Evolutionary conservation across 345 rosid genomes (phyloP).

Genomic region (Arabis alpina): DNA sequence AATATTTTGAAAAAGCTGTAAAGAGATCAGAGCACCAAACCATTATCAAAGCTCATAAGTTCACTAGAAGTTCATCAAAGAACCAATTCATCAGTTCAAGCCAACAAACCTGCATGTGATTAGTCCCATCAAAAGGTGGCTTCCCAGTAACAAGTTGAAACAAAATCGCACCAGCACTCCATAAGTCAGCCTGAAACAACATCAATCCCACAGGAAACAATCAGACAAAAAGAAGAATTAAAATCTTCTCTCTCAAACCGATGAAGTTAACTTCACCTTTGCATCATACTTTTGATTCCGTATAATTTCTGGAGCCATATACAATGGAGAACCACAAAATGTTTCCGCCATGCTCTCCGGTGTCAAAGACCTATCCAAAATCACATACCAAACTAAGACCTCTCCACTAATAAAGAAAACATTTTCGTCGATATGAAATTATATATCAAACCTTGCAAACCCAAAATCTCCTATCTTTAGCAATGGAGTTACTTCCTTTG

Average conservation of each 20-base stretch:
- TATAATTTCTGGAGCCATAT: conserved; percentile 93
- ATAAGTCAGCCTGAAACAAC: conserved; percentile 69
- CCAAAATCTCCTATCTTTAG: conserved; percentile 92
- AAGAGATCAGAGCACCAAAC: conserved; percentile 31
- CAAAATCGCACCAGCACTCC: conserved; percentile 91
- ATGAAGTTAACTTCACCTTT: conserved; percentile 57
- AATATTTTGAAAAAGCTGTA: conserved; percentile 78
- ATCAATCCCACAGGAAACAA: conserved; percentile 6
- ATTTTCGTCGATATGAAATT: not conserved
- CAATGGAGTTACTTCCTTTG: conserved; percentile 54
- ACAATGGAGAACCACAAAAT: conserved; percentile 81
- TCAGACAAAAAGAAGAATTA: not conserved
- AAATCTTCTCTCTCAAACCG: not conserved
- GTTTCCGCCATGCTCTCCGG: conserved; percentile 73
- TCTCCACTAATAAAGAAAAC: conserved; percentile 13
- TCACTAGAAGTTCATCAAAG: conserved; percentile 23
- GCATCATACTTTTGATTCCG: conserved; percentile 80
- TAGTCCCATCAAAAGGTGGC: conserved; percentile 78
- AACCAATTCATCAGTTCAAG: not conserved
- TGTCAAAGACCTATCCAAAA: conserved; percentile 60
- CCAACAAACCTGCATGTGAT: conserved; percentile 61
- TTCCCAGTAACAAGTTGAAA: conserved; percentile 83
- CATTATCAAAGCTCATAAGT: conserved; percentile 3
- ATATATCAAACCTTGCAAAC: conserved; percentile 68
- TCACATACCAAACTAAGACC: conserved; percentile 22